These are phyloP conservation scores for Wickerhamiella australiensis DNA, from an alignment of 805 yeast species.

Conservation along the genomic window DNA sequence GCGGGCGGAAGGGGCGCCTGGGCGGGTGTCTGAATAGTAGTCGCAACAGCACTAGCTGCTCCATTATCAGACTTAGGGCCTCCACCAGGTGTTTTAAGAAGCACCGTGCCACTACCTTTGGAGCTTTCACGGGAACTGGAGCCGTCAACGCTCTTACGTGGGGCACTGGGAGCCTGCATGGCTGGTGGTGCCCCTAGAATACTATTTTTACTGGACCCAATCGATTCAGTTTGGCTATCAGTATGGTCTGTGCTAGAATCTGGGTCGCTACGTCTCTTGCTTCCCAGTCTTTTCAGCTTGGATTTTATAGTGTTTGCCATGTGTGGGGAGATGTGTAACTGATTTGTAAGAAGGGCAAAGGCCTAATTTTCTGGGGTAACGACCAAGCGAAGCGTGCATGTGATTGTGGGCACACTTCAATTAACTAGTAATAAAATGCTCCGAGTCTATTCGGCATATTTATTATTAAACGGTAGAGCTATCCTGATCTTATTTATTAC, in stretches of 20 bases:
- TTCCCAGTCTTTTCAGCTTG: not conserved
- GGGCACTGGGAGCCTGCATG: not conserved
- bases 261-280: not conserved
- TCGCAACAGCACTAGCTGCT: not conserved
- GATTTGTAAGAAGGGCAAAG: not conserved
- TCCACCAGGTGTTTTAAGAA: not conserved
- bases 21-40: not conserved
- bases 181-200: not conserved
- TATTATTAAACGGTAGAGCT: too few species aligned
- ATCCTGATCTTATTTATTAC: too few species aligned
- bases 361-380: not conserved
- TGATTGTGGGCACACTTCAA: not conserved
- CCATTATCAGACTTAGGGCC: not conserved
- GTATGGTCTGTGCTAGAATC: not conserved
- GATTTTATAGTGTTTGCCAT: not conserved
- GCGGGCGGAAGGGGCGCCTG: not conserved
- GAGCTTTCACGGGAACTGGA: not conserved
- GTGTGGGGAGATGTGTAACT: constrained; percentile 1
- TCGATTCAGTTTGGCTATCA: not conserved
- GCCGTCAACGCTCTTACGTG: not conserved
- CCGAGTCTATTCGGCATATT: too few species aligned
- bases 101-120: not conserved
- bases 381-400: not conserved
- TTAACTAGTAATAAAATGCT: too few species aligned
- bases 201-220: not conserved